Conservation (phyloP, 768 basidiomycete genomes). For the Boletus subparvulus region DNA sequence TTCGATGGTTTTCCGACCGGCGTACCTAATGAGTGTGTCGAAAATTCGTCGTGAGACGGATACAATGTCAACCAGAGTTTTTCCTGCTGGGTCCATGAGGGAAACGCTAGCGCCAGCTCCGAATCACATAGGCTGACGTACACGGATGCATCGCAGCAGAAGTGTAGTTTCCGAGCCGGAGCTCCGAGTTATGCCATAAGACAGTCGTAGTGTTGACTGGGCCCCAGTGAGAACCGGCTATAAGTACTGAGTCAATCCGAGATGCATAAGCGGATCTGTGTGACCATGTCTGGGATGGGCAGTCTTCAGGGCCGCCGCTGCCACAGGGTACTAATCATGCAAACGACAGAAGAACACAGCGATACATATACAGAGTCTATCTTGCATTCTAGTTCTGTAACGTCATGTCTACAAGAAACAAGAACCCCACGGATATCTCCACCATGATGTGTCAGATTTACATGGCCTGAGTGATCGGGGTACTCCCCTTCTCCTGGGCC, state of each 20-base stretch:
- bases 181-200: too few relatives aligned
- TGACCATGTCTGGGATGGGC: too few relatives aligned
- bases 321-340: neutral
- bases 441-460: neutral
- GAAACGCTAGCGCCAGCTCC: too few relatives aligned
- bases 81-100: neutral
- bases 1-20: neutral
- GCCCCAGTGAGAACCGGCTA: too few relatives aligned
- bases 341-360: neutral
- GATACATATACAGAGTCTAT: neutral
- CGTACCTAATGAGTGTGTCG: neutral
- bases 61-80: slow-evolving; percentile 3
- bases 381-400: neutral
- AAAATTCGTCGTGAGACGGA: neutral
- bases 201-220: too few relatives aligned
- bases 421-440: neutral
- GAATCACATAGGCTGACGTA: neutral
- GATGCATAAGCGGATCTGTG: too few relatives aligned
- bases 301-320: too few relatives aligned
- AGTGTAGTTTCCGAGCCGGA: too few relatives aligned
- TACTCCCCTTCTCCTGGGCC: slow-evolving; percentile 71
- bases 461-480: slow-evolving; percentile 47
- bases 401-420: neutral
- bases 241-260: too few relatives aligned
- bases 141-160: too few relatives aligned